These are phyloP conservation scores for Arctium lappa DNA, from an alignment of 129 eudicot genomes.

Conservation along the genomic window DNA sequence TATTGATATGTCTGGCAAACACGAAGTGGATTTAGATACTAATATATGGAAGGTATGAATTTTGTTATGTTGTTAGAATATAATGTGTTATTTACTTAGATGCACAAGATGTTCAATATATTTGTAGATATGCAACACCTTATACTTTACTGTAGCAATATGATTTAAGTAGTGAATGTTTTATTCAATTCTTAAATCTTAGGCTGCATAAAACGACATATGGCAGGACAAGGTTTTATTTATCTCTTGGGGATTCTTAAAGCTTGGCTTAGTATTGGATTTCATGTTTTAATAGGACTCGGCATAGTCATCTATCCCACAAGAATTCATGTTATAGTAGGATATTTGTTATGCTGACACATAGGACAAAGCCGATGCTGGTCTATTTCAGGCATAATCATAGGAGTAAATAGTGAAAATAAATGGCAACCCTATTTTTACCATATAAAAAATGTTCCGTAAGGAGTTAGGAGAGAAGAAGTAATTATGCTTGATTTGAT, in stretches of 20 bases:
- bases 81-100: background rate
- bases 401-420: background rate
- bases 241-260: background rate
- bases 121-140: background rate
- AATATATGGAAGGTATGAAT: constrained; percentile 92
- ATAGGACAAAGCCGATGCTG: background rate
- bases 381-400: background rate
- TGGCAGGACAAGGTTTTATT: background rate
- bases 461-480: background rate
- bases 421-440: background rate
- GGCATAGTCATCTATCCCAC: background rate
- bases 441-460: background rate
- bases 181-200: background rate
- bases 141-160: background rate
- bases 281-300: background rate
- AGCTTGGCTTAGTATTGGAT: background rate
- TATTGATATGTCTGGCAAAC: constrained; percentile 98
- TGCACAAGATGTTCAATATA: background rate
- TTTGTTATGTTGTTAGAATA: background rate
- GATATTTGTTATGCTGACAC: background rate
- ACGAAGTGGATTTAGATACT: constrained; percentile 99
- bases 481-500: background rate
- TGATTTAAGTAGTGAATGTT: background rate
- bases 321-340: background rate
- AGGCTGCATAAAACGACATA: background rate